Evolutionary conservation across 2,329 filamentous ascomycete genomes (phyloP), one percentile per base, ranked within the genome.

Genomic region (Ilyonectria destructans): DNA sequence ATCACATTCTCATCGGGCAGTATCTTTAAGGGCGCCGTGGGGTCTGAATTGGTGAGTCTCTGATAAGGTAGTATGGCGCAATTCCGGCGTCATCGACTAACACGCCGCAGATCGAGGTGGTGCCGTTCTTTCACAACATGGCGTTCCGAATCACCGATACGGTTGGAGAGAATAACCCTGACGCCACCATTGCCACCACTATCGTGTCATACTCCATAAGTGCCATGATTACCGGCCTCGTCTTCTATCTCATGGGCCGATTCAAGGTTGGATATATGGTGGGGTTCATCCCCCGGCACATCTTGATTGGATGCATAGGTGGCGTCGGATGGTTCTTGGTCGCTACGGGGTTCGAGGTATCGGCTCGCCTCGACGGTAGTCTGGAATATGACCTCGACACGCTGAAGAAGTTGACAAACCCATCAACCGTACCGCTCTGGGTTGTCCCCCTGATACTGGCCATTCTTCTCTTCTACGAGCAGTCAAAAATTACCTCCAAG

Each of bases 51-150:
- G 91, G 90, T 91, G 82, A 72, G 87, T 80, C 10, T n/a, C n/a
- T 37, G 21, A 23, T 23, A 23, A 23, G 21, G 21, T 23, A 23
- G n/a, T 37, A 23, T 52, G 4, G 26, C n/a, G 37, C 63, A 21
- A 52, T 17, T 48, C 15, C 21, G 19, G 15, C 35, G n/a, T 45
- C 48, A 8, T 26, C 19, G 40, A 58, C 64, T 72, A 48, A 69
- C 65, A 57, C n/a, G 9, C 56, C 69, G 23, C 70, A 92, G 89
- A 99, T 98, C 73, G 96, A 99, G 82, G 96, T 98, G 1, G 96
- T 99, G 1, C 96, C 96, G 0, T 99, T 99, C 83, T 98, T 99
- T 80, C 96, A 99, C 83, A 97, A 96, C 77, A 98, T 99, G 96
- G 95, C 96, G 1, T 91, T 92, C 70, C 95, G 92, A 33, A 98